These are phyloP conservation scores for Amborella trichopoda DNA, from an alignment of 164 flowering plant species.

Conservation along the genomic window DNA sequence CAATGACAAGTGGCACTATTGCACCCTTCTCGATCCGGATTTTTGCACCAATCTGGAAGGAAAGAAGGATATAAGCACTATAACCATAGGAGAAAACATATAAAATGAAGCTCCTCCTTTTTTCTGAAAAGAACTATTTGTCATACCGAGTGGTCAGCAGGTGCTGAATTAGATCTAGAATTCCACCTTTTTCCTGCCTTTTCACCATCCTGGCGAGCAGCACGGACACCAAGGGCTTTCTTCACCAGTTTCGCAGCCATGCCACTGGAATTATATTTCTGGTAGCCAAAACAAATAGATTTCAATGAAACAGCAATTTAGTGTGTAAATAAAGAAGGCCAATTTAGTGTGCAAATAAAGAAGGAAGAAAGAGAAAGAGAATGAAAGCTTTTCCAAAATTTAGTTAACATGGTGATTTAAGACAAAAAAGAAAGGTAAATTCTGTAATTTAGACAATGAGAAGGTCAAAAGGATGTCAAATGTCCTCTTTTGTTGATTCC, in stretches of 20 bases:
- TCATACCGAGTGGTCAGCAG: slow-evolving; percentile 21
- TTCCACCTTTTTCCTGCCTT: slow-evolving; percentile 11
- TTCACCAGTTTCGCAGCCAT: slow-evolving; percentile 26
- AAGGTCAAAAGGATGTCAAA: no score
- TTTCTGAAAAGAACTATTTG: no score
- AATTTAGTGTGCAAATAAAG: background rate
- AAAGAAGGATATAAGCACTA: no score
- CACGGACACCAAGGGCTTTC: slow-evolving; percentile 22
- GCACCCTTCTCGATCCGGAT: slow-evolving; percentile 15
- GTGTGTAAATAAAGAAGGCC: background rate
- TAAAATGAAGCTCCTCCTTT: no score
- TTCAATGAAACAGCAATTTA: no score
- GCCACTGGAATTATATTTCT: slow-evolving; percentile 34
- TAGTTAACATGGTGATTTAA: background rate
- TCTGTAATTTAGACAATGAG: no score
- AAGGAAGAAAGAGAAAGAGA: background rate
- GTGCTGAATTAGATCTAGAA: slow-evolving; percentile 15
- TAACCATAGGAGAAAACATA: no score
- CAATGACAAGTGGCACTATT: slow-evolving; percentile 9
- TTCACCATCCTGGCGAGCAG: slow-evolving; percentile 22
- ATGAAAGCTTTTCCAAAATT: background rate
- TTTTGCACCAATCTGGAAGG: slow-evolving; percentile 19
- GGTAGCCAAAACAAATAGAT: no score
- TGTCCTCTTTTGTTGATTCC: no score
- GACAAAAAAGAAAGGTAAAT: background rate